Evolutionary conservation across 371 early-diverging fungal species (phyloP), one percentile per base, ranked within the genome.

Genomic region (Mucor piriformis): DNA sequence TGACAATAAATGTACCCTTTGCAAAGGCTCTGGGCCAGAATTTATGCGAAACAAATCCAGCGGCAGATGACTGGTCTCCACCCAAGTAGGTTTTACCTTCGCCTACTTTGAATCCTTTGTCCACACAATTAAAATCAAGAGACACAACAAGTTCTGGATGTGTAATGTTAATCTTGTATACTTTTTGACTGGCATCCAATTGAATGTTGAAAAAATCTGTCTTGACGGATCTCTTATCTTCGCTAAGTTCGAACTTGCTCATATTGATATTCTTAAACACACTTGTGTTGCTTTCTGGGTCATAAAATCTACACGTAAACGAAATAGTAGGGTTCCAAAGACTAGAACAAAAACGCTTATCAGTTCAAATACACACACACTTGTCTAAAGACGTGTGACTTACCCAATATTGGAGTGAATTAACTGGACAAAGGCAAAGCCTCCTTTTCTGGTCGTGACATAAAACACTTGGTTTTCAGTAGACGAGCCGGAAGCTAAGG

Each of bases 401-500:
- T 85, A 87, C 87, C 92, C 87, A 76, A 91, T 75, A 73, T 85
- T 92, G 25, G 93, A 92, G 81, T 94, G 92, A 66, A 93, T 92
- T 69, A 93, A 70, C 72, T 95, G 92, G 24, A 90, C 81, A 73
- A 93, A 89, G 6, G 84, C 86, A 71, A 91, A 87, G 54, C 82
- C 79, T 7, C 95, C 95, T 25, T 81, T 72, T 50, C 89, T 79
- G 11, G 88, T 84, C 33, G 88, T 85, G 32, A 92, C 65, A 70
- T 96, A 95, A 66, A 93, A 87, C 4, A 94, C 92, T 71, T 94
- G 93, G 51, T 89, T 92, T 77, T 95, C 96, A 6, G 95, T 94
- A 11, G 93, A 89, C 10, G 87, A 86, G 46, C 90, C 89, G 48
- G 81, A 74, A 35, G 89, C 84, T 32, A 83, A 73, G 11, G 85